A percentile compares a stretch with the other conserved stretches of the same genome.
These are phyloP conservation scores for Metarhizium humberi DNA, from an alignment of 2,329 filamentous ascomycete species.

Conservation along the genomic window DNA sequence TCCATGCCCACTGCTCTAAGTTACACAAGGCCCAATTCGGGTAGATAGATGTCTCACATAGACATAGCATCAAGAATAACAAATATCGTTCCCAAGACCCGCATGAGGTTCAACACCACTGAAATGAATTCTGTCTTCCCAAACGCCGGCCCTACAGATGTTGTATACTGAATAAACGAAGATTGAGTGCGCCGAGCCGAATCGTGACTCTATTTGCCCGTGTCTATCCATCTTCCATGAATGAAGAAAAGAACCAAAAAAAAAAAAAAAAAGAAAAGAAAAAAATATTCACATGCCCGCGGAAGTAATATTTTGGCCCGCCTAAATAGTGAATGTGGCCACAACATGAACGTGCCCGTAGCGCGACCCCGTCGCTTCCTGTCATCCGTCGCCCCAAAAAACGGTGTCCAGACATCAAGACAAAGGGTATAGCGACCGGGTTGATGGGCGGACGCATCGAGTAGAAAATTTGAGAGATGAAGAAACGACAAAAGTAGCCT, in stretches of 20 bases:
- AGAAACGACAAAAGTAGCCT: not conserved
- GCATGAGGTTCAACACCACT: not conserved
- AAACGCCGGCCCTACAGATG: slow-evolving; percentile 4
- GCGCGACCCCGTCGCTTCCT: too few species aligned
- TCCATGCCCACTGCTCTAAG: not conserved
- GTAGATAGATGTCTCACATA: not conserved
- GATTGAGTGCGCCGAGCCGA: slow-evolving; percentile 1
- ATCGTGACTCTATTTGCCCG: not conserved
- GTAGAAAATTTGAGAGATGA: not conserved
- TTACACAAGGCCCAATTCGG: not conserved
- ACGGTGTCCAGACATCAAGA: too few species aligned
- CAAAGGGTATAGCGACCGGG: not conserved
- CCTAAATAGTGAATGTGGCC: too few species aligned
- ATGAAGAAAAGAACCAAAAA: not conserved
- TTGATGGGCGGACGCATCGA: not conserved
- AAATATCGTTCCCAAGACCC: not conserved
- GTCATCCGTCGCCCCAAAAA: too few species aligned
- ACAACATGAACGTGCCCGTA: too few species aligned
- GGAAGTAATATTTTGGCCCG: too few species aligned
- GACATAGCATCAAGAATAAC: not conserved
- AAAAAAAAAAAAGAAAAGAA: not conserved
- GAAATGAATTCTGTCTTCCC: slow-evolving; percentile 1
- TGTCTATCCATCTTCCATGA: not conserved
- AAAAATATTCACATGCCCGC: not conserved
- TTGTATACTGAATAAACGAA: not conserved